Evolutionary conservation across 257 asterid genomes (phyloP), one percentile per base, ranked within the genome.

Genomic region (Cruciata laevipes): DNA sequence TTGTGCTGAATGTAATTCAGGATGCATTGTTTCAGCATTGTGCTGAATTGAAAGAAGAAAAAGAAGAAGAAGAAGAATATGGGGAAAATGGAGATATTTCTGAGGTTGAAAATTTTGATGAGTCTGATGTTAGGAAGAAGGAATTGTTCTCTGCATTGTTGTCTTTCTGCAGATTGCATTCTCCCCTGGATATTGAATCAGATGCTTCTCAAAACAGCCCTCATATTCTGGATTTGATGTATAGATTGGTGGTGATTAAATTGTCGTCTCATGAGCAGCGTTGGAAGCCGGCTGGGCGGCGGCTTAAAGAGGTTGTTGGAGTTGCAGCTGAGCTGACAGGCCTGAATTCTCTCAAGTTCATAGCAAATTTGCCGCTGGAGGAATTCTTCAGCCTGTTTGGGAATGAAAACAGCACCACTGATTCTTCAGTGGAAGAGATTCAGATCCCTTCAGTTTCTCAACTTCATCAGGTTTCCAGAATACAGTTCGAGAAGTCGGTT

Each of bases 101-200:
- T 42, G 51, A 42, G 51, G 42, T 35, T 60, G 38, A 16, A 60
- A 3, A 33, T 5, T 0, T 27, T 31, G 42, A 16, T 24, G 61
- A 25, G 24, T 2, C 13, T 4, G 12, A n/a, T n/a, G n/a, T n/a
- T n/a, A n/a, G 1, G 63, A 57, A 3, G 33, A 21, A 58, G 0
- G 65, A 31, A 10, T 70, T 60, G 65, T 13, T 27, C 18, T 25
- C 55, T 20, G 53, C 58, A 2, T 53, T 77, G 57, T 37, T 9
- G 0, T 17, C 42, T 18, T 65, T 79, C 64, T 56, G 78, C 32
- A 37, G 18, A 25, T 72, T 53, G 2, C 77, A 75, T 13, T 77
- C 79, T 51, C 86, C 89, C 27, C 79, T 84, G 13, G 16, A 66
- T 27, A 16, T 70, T 60, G 21, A 18, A 27, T 3, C 3, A 4